phyloP scores from a whole-genome alignment of 164 flowering plant species.

The Litsea cubeba region DNA sequence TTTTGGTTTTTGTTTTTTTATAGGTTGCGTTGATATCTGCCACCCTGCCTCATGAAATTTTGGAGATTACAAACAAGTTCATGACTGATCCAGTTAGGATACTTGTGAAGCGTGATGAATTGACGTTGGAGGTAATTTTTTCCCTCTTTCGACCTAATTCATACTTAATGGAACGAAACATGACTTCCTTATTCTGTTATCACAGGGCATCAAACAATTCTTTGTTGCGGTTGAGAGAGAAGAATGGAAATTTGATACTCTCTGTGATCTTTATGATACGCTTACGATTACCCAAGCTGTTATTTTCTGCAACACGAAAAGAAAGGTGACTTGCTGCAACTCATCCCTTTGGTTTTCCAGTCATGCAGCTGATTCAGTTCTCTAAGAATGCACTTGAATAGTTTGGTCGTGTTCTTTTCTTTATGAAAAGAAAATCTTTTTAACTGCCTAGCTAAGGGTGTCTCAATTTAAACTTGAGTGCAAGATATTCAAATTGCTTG shows the following conservation, averaged over 20 bases:
- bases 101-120: constrained; percentile 99
- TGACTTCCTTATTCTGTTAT: neutral
- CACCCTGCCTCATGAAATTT: constrained; percentile 92
- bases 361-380: neutral
- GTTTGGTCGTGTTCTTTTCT: no score
- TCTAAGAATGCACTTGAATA: no score
- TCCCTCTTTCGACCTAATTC: neutral
- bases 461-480: neutral
- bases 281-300: constrained; percentile 98
- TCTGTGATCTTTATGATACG: constrained; percentile 94
- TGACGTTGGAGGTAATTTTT: constrained; percentile 78
- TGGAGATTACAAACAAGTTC: constrained; percentile 95
- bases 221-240: constrained; percentile 96
- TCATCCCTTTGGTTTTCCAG: neutral
- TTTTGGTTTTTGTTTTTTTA: neutral
- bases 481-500: no score
- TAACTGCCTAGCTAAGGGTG: neutral
- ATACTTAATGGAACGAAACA: neutral
- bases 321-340: constrained; percentile 49
- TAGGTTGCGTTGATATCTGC: constrained; percentile 95
- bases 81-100: constrained; percentile 98
- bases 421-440: neutral
- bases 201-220: constrained; percentile 96
- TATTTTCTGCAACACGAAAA: constrained; percentile 94
- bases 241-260: constrained; percentile 97